Conservation (phyloP, 106 monocot species). For the Amphibolis antarctica region DNA sequence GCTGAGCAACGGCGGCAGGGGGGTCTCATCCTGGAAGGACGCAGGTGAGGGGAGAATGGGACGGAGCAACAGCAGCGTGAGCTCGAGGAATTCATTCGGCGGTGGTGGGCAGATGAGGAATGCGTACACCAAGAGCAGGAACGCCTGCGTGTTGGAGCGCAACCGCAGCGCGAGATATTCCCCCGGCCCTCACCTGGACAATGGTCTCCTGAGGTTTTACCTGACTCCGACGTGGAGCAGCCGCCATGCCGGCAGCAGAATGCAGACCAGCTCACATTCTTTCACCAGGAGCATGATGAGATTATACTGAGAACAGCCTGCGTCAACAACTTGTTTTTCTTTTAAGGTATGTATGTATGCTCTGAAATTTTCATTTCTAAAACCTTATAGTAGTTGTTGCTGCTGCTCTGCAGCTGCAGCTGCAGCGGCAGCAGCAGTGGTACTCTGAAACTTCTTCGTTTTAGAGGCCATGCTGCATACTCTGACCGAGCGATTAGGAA, state of each 20-base stretch:
- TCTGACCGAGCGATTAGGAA: too few relatives aligned
- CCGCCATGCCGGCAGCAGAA: slow-evolving; percentile 26
- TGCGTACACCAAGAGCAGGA: slow-evolving; percentile 31
- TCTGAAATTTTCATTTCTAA: too few relatives aligned
- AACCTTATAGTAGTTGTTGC: too few relatives aligned
- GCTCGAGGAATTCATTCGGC: slow-evolving; percentile 42
- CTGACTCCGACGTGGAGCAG: slow-evolving; percentile 60
- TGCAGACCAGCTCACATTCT: slow-evolving; percentile 26
- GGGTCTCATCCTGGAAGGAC: slow-evolving; percentile 34
- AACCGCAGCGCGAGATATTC: slow-evolving; percentile 71
- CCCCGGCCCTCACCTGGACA: slow-evolving; percentile 41
- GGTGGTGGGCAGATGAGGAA: slow-evolving; percentile 32
- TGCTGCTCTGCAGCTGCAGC: too few relatives aligned
- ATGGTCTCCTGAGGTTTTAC: slow-evolving; percentile 76
- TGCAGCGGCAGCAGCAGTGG: too few relatives aligned
- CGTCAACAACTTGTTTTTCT: too few relatives aligned
- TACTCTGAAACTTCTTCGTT: too few relatives aligned
- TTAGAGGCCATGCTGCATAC: too few relatives aligned
- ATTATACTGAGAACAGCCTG: slow-evolving; percentile 75
- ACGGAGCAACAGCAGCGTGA: slow-evolving; percentile 52
- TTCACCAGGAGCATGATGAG: slow-evolving; percentile 51
- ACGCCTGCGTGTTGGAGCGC: slow-evolving; percentile 37
- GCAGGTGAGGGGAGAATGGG: slow-evolving; percentile 21
- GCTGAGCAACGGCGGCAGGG: slow-evolving; percentile 13
- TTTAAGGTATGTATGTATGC: too few relatives aligned